A percentile compares a stretch with the other conserved stretches of the same genome.
These are phyloP conservation scores for Incumbomyces lentus DNA, from an alignment of 2,329 filamentous ascomycete species.

Conservation along the genomic window DNA sequence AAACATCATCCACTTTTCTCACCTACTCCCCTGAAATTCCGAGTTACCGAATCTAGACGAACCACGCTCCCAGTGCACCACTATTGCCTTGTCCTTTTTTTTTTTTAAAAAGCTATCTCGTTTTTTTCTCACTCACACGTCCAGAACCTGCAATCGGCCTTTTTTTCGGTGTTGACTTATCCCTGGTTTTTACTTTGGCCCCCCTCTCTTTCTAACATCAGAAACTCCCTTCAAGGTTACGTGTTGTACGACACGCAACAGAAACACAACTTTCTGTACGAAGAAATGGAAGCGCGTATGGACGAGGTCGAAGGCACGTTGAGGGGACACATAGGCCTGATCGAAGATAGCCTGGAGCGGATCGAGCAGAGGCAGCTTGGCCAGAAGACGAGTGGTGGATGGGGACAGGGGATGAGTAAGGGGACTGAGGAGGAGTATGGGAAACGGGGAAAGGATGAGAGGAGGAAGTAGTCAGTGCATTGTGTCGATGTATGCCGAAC, in stretches of 20 bases:
- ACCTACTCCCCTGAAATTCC: too few relatives aligned
- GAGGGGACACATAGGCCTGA: slow-evolving; percentile 37
- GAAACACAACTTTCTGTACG: slow-evolving; percentile 32
- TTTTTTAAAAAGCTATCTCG: not conserved
- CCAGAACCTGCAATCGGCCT: too few relatives aligned
- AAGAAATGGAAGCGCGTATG: slow-evolving; percentile 39
- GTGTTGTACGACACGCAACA: not conserved
- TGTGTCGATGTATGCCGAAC: too few relatives aligned
- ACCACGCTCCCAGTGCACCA: too few relatives aligned
- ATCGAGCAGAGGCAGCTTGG: slow-evolving; percentile 33
- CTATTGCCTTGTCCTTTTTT: too few relatives aligned
- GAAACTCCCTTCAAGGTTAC: too few relatives aligned
- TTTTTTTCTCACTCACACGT: too few relatives aligned
- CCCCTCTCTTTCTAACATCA: too few relatives aligned
- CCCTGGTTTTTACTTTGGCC: too few relatives aligned
- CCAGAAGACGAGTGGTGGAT: slow-evolving; percentile 27
- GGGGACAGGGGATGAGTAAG: slow-evolving; percentile 9
- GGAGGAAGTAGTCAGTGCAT: slow-evolving; percentile 6
- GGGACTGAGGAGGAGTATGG: slow-evolving; percentile 23
- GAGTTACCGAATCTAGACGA: too few relatives aligned
- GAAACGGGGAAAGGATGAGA: slow-evolving; percentile 22
- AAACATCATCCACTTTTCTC: too few relatives aligned
- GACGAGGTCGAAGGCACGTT: slow-evolving; percentile 40
- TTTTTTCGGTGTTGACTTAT: too few relatives aligned
- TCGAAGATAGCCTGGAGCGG: slow-evolving; percentile 36